phyloP scores from a whole-genome alignment of 306 rosid genomes.

The Argentina anserina region DNA sequence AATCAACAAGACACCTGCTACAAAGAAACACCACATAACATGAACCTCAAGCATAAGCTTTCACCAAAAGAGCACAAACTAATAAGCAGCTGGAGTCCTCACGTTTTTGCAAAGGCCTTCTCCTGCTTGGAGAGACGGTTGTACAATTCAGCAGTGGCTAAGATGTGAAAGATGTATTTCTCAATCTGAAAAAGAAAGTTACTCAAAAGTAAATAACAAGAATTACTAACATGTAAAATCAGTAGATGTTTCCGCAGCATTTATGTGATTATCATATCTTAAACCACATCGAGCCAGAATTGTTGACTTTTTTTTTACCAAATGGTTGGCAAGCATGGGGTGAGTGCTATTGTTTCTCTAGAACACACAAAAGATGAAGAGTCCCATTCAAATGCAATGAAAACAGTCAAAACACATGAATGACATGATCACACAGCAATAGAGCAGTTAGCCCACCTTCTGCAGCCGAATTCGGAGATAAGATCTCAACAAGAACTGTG shows the following conservation, averaged over 20 bases:
- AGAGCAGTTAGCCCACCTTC: slow-evolving; percentile 48
- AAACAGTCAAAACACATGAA: neutral
- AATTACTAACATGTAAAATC: neutral
- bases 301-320: neutral
- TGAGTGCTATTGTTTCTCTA: neutral
- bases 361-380: neutral
- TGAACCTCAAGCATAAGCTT: slow-evolving; percentile 6
- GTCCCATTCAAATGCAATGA: slow-evolving; percentile 4
- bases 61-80: neutral
- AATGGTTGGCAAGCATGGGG: neutral
- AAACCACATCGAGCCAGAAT: neutral
- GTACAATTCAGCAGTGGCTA: slow-evolving; percentile 54
- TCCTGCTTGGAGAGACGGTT: slow-evolving; percentile 68
- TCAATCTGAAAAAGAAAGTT: slow-evolving; percentile 58
- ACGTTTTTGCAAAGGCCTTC: slow-evolving; percentile 54
- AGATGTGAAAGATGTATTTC: slow-evolving; percentile 70
- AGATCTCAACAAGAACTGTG: slow-evolving; percentile 76
- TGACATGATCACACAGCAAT: neutral
- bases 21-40: slow-evolving; percentile 26
- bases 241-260: neutral
- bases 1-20: slow-evolving; percentile 63
- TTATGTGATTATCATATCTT: neutral
- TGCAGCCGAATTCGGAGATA: slow-evolving; percentile 80
- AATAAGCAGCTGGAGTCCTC: slow-evolving; percentile 23
- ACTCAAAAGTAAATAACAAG: neutral